Base-by-base conservation (phyloP, 345 rosid genomes). In the Triadica sebifera region DNA sequence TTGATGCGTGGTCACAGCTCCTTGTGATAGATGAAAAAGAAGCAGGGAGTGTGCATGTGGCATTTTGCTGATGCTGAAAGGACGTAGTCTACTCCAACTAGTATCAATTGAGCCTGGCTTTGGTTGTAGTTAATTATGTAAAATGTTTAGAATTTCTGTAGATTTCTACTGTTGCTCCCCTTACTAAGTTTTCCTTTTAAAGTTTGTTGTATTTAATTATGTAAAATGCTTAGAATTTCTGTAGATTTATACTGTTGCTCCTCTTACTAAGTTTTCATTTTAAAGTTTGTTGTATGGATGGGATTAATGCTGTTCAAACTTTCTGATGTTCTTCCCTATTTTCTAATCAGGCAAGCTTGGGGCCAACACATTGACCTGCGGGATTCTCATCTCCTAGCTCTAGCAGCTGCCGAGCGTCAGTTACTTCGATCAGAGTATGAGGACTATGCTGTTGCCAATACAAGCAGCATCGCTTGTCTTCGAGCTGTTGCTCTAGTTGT, bases 391-490 rank as follows among this genome's bases (percentile, higher is more conserved):
- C 85, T 89, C 70, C 85, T 87, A 38, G 89, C 87, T 24, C 72
- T 89, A 37, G 84, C 89, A 8, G 85, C 89, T 38, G 85, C 88
- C 65, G 89, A 89, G 74, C 85, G 55, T 71, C 90, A 81, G 53
- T 81, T 84, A 34, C 79, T 86, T 49, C 83, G 81, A 46, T 77
- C 88, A 17, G 87, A 87, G 49, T 89, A 87, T 11, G 93, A 86
- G 58, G 93, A 89, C 53, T 87, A 83, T 72, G 86, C 85, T 74
- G 81, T 77, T 68, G 85, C 85, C 25, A 84, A 78, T 79, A 75
- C 81, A 49, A 62, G 86, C 73, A 89, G 90, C 82, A 73, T 83
- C 75, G 87, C 89, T 65, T 89, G 93, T 78, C 84, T 89, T 71
- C 83, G 89, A 37, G 80, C 87, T 47, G 84, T 84, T 69, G 86